Base-by-base conservation (phyloP, 208 protist species). In the Crithidia brevicula region DNA sequence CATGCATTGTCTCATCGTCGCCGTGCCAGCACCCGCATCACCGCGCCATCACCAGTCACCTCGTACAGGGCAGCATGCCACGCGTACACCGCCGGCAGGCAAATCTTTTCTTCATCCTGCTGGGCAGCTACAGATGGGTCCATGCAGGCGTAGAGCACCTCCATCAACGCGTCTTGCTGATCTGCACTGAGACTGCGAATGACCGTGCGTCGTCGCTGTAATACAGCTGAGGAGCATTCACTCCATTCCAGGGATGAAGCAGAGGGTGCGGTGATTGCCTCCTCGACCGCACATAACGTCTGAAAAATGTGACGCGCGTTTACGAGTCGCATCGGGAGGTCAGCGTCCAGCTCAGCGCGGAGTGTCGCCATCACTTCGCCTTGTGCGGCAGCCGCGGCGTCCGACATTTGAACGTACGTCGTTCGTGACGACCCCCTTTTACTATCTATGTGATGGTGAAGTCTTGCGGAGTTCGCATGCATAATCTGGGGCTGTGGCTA, bases 81-180 rank as follows among this genome's bases (percentile, higher is more conserved):
- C 8, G 27, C 56, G 31, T 72, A 72, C 7, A 36, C 56, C 2
- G 20, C 36, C 4, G 40, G 56, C 22, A 72, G 54, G 0, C 45
- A 11, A 18, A 16, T n/a, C 43, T 25, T 62, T 62, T 18, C 23
- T 10, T 47, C 40, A 9, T 53, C 25, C 10, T 7, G 4, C 28
- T 1, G 31, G 8, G 36, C 22, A 0, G 5, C 3, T 1, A 33
- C 1, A n/a, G 25, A n/a, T 34, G 28, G 23, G 3, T 40, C 34
- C 67, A 72, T 72, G 27, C 67, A 72, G 15, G 47, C 47, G 27
- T 72, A 72, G 20, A 72, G n/a, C 0, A 72, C 67, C 10, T 27
- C 42, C 67, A 72, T 72, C 43, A 72, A 36, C 5, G 57, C 31
- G 22, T 72, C 57, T 38, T 65, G 67, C 47, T 65, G 56, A 43